Conservation (phyloP, 495 filamentous ascomycete species). For the Penicillium robsamsonii region DNA sequence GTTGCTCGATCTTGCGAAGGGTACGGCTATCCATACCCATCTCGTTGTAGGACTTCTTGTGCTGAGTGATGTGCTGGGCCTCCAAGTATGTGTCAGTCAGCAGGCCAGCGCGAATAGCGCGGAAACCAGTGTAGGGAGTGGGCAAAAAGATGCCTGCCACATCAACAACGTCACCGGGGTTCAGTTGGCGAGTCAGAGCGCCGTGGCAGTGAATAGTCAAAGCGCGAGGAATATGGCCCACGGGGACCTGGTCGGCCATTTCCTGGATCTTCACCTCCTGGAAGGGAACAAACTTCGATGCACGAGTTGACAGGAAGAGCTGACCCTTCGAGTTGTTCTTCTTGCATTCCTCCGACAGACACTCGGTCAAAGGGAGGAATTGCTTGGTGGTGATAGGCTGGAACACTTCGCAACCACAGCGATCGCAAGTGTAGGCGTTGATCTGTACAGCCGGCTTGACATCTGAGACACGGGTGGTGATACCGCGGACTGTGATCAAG, state of each 20-base stretch:
- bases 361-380: constrained; percentile 79
- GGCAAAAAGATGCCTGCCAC: constrained; percentile 93
- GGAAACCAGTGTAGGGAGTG: constrained; percentile 96
- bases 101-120: constrained; percentile 90
- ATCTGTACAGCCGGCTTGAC: constrained; percentile 97
- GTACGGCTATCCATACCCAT: constrained; percentile 74
- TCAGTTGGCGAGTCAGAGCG: constrained; percentile 76
- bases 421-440: constrained; percentile 95
- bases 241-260: constrained; percentile 95
- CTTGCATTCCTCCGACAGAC: constrained; percentile 83
- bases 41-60: constrained; percentile 96
- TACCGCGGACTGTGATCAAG: constrained; percentile 92
- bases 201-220: constrained; percentile 90
- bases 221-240: constrained; percentile 91
- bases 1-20: constrained; percentile 74
- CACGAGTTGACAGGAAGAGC: constrained; percentile 86
- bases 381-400: constrained; percentile 91
- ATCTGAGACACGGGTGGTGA: constrained; percentile 92
- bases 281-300: constrained; percentile 95
- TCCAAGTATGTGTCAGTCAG: constrained; percentile 96
- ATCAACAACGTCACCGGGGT: constrained; percentile 91
- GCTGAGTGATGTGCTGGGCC: constrained; percentile 87
- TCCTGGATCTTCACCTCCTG: constrained; percentile 99
- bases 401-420: constrained; percentile 95
- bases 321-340: constrained; percentile 90